phyloP scores from a whole-genome alignment of 2,329 filamentous ascomycete species.

The Macroventuria anomochaeta region DNA sequence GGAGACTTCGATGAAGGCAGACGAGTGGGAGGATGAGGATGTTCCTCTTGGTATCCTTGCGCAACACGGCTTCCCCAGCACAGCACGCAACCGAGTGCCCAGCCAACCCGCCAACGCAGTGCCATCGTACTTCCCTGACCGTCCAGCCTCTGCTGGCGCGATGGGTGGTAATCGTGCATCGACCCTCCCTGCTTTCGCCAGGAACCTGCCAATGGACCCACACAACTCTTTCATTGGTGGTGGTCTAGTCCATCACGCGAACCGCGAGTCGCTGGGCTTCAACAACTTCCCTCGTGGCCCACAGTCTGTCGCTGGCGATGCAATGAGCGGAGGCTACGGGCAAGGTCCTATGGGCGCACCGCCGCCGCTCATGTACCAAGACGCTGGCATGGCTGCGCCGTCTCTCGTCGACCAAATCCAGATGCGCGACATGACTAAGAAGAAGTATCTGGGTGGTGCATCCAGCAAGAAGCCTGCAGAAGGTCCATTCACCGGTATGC shows the following conservation, averaged over 20 bases:
- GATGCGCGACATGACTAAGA: conserved; percentile 46
- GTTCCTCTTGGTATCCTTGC: conserved; percentile 48
- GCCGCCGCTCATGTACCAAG: conserved; percentile 38
- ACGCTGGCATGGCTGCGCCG: conserved; percentile 38
- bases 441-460: conserved; percentile 46
- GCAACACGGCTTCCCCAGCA: conserved; percentile 46
- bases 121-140: conserved; percentile 46
- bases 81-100: conserved; percentile 33
- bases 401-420: conserved; percentile 49
- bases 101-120: conserved; percentile 39
- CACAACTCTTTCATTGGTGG: conserved; percentile 43
- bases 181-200: conserved; percentile 45
- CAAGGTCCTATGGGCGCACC: conserved; percentile 22
- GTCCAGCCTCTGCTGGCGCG: conserved; percentile 43
- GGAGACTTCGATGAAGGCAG: conserved; percentile 44
- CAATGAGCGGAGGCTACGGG: conserved; percentile 26
- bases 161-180: conserved; percentile 30
- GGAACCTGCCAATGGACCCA: conserved; percentile 45
- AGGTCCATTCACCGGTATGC: conserved; percentile 45
- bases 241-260: conserved; percentile 41
- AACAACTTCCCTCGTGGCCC: conserved; percentile 43
- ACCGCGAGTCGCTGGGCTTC: conserved; percentile 48
- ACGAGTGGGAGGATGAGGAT: conserved; percentile 49
- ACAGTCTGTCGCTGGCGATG: conserved; percentile 44
- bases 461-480: conserved; percentile 39